A percentile compares a stretch with the other conserved stretches of the same genome.
phyloP scores from a whole-genome alignment of 2,329 filamentous ascomycete genomes.

The Colletotrichum falcatum region DNA sequence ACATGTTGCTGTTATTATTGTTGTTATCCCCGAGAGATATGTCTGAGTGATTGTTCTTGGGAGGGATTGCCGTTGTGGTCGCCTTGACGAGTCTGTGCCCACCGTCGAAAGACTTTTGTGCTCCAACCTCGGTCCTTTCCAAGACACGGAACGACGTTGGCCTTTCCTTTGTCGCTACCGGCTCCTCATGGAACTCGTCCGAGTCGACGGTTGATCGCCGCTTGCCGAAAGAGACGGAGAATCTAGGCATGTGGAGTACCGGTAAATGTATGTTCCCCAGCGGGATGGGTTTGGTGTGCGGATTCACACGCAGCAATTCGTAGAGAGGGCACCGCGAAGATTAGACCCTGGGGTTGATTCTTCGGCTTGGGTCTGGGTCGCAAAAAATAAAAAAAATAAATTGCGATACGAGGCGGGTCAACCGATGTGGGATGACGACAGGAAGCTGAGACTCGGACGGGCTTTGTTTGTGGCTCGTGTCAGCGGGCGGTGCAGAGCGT shows the following conservation, averaged over 20 bases:
- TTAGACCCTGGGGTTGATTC: constrained; percentile 10
- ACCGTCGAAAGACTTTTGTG: constrained; percentile 63
- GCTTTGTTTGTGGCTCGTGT: constrained; percentile 40
- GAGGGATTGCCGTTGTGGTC: constrained; percentile 49
- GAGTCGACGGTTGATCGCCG: constrained; percentile 69
- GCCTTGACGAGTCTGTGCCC: constrained; percentile 58
- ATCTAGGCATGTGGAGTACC: constrained; percentile 70
- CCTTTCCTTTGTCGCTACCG: constrained; percentile 51
- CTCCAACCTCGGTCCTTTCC: constrained; percentile 61
- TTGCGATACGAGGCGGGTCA: constrained; percentile 39
- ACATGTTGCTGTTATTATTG: constrained; percentile 57
- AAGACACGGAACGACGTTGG: constrained; percentile 68
- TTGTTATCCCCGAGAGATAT: constrained; percentile 63
- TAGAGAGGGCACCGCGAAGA: constrained; percentile 10
- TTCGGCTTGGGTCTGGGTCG: constrained; percentile 27
- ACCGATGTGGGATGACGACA: constrained; percentile 40
- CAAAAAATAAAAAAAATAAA: constrained; percentile 10
- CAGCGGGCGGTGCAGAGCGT: constrained; percentile 34
- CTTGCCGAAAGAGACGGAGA: constrained; percentile 69
- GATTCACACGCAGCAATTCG: constrained; percentile 19
- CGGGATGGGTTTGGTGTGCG: constrained; percentile 24
- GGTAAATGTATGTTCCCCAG: constrained; percentile 41
- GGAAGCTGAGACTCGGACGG: constrained; percentile 36
- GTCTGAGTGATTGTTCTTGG: constrained; percentile 53
- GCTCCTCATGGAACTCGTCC: constrained; percentile 65